Evolutionary conservation across 192 early-diverging fungal species (phyloP).

Genomic region (Coemansia guatemalensis): DNA sequence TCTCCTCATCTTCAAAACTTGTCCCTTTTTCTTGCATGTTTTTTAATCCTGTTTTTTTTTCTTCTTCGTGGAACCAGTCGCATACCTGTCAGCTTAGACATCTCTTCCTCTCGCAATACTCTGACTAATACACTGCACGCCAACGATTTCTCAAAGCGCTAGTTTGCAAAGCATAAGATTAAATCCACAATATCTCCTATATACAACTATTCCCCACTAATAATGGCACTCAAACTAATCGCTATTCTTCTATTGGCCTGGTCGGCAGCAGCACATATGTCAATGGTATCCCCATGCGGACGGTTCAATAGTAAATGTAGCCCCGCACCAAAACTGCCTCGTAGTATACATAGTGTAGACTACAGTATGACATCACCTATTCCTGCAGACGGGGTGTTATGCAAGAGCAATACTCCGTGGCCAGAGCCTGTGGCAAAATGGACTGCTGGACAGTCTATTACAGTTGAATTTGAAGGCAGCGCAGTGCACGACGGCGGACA

Average conservation of each 20-base stretch:
- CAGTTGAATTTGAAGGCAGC: conserved; percentile 44
- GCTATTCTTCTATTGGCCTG: not conserved
- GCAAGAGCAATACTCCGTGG: conserved; percentile 33
- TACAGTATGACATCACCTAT: conserved; percentile 39
- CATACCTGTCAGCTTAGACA: not conserved
- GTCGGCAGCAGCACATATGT: conserved; percentile 49
- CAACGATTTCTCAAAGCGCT: not conserved
- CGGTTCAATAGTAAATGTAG: conserved; percentile 24
- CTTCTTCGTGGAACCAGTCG: not conserved
- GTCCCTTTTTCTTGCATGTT: not conserved
- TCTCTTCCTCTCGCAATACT: not conserved
- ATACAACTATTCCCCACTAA: not conserved
- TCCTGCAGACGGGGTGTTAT: conserved; percentile 6
- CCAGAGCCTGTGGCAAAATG: conserved; percentile 29
- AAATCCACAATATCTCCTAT: not conserved
- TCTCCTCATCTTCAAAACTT: not conserved
- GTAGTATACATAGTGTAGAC: conserved; percentile 30
- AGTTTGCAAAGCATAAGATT: not conserved
- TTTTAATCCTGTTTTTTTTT: not conserved
- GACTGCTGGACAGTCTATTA: conserved; percentile 51
- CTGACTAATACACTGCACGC: too few relatives aligned
- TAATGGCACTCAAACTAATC: conserved; percentile 1
- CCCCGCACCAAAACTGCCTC: conserved; percentile 23
- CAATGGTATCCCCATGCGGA: conserved; percentile 40
- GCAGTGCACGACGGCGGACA: conserved; percentile 58